A percentile compares a stretch with the other conserved stretches of the same genome.
Conservation (phyloP, 148 eudicot genomes). For the Dysphania ambrosioides region DNA sequence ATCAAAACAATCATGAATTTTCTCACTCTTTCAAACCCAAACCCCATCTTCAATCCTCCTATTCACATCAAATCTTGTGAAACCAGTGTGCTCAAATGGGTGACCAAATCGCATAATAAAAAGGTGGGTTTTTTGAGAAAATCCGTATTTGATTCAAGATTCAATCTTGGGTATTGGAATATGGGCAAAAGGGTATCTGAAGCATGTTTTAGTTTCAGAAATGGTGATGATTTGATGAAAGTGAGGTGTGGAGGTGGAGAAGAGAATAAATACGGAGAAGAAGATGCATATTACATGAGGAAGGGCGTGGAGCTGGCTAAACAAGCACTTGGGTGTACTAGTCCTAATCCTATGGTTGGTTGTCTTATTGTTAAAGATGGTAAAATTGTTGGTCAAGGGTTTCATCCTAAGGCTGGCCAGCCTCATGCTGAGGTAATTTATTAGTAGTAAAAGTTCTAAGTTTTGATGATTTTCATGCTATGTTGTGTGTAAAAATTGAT, state of each 20-base stretch:
- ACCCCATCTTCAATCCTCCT: constrained; percentile 2
- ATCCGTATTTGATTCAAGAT: constrained; percentile 9
- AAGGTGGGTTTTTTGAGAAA: background rate
- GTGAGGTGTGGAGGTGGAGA: constrained; percentile 34
- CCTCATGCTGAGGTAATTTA: constrained; percentile 93
- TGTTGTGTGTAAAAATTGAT: constrained; percentile 2
- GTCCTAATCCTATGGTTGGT: constrained; percentile 99
- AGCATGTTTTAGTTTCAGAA: constrained; percentile 22
- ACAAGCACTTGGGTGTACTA: constrained; percentile 76
- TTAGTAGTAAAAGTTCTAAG: background rate
- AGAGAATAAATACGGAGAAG: constrained; percentile 32
- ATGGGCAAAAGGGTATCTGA: constrained; percentile 29
- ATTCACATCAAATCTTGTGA: no score
- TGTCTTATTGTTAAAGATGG: constrained; percentile 88
- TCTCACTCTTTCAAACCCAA: constrained; percentile 16
- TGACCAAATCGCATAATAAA: constrained; percentile 12
- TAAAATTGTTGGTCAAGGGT: constrained; percentile 87
- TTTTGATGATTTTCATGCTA: background rate
- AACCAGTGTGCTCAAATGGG: constrained; percentile 18
- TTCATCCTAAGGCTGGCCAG: constrained; percentile 95
- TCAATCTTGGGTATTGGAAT: constrained; percentile 37
- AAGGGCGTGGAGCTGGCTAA: constrained; percentile 73
- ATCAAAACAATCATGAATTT: constrained; percentile 11
- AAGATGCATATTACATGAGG: constrained; percentile 78
- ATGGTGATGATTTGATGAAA: constrained; percentile 24